Conservation (phyloP, 2,329 filamentous ascomycete genomes). For the Malbranchea zuffiana region DNA sequence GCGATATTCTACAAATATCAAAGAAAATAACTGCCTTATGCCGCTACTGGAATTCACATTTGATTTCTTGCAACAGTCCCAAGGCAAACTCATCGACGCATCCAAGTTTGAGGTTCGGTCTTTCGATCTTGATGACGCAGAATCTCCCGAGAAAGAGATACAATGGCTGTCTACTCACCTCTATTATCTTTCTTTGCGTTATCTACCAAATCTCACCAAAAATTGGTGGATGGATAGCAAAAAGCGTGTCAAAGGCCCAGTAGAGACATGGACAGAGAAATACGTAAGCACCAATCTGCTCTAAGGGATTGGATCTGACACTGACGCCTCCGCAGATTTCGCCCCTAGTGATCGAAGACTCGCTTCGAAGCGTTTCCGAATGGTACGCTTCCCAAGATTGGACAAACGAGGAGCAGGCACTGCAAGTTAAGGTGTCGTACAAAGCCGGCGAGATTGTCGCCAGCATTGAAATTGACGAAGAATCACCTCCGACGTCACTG, state of each 20-base stretch:
- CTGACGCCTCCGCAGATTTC: constrained; percentile 26
- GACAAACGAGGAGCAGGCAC: constrained; percentile 41
- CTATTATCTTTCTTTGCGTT: constrained; percentile 70
- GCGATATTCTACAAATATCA: constrained; percentile 70
- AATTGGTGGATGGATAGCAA: constrained; percentile 74
- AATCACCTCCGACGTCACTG: constrained; percentile 68
- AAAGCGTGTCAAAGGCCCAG: constrained; percentile 64
- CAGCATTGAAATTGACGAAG: constrained; percentile 79
- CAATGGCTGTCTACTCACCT: constrained; percentile 78
- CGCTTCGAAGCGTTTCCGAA: constrained; percentile 30
- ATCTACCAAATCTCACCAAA: constrained; percentile 68
- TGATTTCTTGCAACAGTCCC: constrained; percentile 70
- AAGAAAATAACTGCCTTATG: constrained; percentile 56
- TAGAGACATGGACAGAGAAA: constrained; percentile 77
- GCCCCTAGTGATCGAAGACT: constrained; percentile 31
- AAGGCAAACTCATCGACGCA: constrained; percentile 57
- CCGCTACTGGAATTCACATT: constrained; percentile 70
- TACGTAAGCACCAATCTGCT: constrained; percentile 52
- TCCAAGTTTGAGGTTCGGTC: constrained; percentile 59
- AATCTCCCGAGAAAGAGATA: constrained; percentile 59
- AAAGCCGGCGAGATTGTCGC: constrained; percentile 67
- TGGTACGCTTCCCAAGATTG: constrained; percentile 36
- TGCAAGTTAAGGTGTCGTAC: constrained; percentile 60
- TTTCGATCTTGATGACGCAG: constrained; percentile 50
- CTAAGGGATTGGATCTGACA: background rate